Base-by-base conservation (phyloP, 768 basidiomycete genomes). In the Lentinula boryana region DNA sequence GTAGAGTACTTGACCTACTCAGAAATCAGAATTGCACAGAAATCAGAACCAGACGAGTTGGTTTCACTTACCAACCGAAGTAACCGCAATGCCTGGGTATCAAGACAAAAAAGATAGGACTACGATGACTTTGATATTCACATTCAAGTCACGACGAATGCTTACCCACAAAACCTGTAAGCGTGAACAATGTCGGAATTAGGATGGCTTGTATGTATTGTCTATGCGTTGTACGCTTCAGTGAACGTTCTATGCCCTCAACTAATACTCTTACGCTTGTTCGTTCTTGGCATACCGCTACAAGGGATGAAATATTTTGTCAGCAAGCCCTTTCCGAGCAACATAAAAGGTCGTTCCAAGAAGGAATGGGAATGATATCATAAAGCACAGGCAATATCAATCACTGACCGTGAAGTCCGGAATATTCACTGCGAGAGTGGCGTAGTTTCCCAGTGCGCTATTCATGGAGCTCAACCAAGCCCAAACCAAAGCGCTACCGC, bases 381-480 rank as follows among this genome's bases (percentile, higher is more conserved):
- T 8, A 13, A 38, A 13, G 36, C 36, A 13, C 36, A 1, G 36
- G 13, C 6, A 2, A 8, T 38, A 13, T 38, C 7, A 27, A 27
- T 3, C 36, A 61, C 44, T 35, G n/a, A 64, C 50, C 23, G 92
- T 92, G 68, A 95, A 93, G 72, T 95, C 93, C 1, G 92, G 87
- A 61, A 93, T 91, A 67, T 93, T 93, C 64, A 90, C 86, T 0
- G 86, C 80, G 13, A 90, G 74, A 8, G 87, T 89, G 4, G 86
- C 74, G 71, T 87, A 94, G 63, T 84, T 81, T 0, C 90, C 91
- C 21, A 95, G 72, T 1, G 87, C 87, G 56, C 87, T 85, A 68
- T 93, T 95, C 61, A 96, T 67, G 0, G 86, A 84, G 56, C 79
- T 79, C 52, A 96, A 73, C 89, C 89, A 94, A 2, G 83, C 88